phyloP scores from a whole-genome alignment of 371 early-diverging fungal genomes.

The Zychaea mexicana region DNA sequence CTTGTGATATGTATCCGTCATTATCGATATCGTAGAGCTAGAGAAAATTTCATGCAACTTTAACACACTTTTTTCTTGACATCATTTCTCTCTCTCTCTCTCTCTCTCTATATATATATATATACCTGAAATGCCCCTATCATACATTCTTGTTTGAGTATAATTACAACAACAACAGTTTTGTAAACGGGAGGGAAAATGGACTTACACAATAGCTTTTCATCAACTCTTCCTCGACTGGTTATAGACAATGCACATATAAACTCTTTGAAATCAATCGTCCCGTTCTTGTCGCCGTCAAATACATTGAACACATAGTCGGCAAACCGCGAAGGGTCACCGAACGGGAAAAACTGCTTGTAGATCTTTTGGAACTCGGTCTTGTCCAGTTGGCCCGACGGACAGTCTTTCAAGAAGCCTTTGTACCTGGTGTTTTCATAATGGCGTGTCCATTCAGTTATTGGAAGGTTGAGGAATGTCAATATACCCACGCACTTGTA shows the following conservation, averaged over 20 bases:
- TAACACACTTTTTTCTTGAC: neutral
- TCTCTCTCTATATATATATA: neutral
- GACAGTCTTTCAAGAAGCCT: slow-evolving; percentile 93
- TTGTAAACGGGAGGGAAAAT: slow-evolving; percentile 1
- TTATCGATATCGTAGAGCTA: slow-evolving; percentile 92
- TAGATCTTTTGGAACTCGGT: slow-evolving; percentile 92
- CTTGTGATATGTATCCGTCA: slow-evolving; percentile 85
- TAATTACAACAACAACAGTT: neutral
- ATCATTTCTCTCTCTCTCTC: neutral
- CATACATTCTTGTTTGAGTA: no score
- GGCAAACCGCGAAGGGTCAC: slow-evolving; percentile 90
- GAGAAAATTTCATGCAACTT: no score
- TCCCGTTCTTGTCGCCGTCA: slow-evolving; percentile 87
- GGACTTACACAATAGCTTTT: slow-evolving; percentile 80
- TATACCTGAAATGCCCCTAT: slow-evolving; percentile 49
- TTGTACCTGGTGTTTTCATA: slow-evolving; percentile 71
- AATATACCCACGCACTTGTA: no score
- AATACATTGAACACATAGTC: slow-evolving; percentile 91
- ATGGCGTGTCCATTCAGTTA: neutral
- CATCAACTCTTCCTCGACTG: slow-evolving; percentile 82
- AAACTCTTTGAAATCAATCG: slow-evolving; percentile 93
- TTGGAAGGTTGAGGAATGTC: no score
- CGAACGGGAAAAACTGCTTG: slow-evolving; percentile 97
- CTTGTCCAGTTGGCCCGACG: slow-evolving; percentile 82
- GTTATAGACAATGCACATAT: slow-evolving; percentile 86